Evolutionary conservation across 2,329 filamentous ascomycete species (phyloP).

Genomic region (Trichocomaceae sp.): DNA sequence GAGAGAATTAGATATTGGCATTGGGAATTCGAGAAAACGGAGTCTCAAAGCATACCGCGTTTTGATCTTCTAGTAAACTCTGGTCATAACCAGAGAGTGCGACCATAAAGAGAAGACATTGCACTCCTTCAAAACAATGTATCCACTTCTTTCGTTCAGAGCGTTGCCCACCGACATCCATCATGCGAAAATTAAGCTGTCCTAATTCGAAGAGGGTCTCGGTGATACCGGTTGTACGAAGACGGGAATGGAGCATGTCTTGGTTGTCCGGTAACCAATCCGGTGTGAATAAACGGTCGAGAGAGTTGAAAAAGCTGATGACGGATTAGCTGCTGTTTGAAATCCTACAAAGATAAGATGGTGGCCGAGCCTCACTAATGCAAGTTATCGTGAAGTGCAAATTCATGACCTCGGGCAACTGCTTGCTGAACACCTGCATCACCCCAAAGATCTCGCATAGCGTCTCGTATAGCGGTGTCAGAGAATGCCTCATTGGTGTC

Average conservation of each 20-base stretch:
- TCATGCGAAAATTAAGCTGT: constrained; percentile 92
- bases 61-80: constrained; percentile 91
- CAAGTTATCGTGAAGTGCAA: constrained; percentile 90
- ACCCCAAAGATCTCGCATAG: constrained; percentile 76
- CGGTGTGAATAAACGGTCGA: constrained; percentile 67
- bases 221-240: constrained; percentile 91
- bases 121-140: constrained; percentile 91
- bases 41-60: constrained; percentile 62
- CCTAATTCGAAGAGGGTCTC: constrained; percentile 91
- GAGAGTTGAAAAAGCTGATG: constrained; percentile 70
- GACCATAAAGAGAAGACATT: constrained; percentile 85
- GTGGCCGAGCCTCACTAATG: constrained; percentile 61
- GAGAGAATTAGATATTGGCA: constrained; percentile 13
- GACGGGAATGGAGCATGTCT: constrained; percentile 81
- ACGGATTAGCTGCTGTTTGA: constrained; percentile 1
- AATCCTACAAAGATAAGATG: background rate
- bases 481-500: constrained; percentile 75
- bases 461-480: constrained; percentile 53
- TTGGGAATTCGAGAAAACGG: background rate
- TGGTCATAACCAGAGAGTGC: constrained; percentile 96
- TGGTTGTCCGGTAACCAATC: constrained; percentile 88
- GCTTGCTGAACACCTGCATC: constrained; percentile 78
- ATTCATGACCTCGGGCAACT: constrained; percentile 93
- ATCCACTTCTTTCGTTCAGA: constrained; percentile 98
- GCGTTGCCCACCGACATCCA: constrained; percentile 85